Conservation (phyloP, 345 rosid species). For the Eucalyptus rudis region DNA sequence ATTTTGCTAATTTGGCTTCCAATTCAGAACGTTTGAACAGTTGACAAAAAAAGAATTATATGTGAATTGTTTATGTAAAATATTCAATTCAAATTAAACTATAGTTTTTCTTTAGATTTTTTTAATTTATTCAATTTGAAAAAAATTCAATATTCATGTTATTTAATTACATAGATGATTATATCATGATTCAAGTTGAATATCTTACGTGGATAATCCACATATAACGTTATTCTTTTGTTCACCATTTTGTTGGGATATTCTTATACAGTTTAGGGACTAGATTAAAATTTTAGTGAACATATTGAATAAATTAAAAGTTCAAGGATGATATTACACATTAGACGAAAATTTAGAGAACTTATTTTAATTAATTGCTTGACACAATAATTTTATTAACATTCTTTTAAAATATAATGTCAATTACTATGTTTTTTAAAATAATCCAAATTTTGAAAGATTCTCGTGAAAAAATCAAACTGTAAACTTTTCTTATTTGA, state of each 20-base stretch:
- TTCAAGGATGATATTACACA: fast-evolving
- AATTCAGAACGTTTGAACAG: fast-evolving
- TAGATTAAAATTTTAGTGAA: too few relatives aligned
- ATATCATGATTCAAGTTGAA: not conserved
- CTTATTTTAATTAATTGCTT: not conserved
- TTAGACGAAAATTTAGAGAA: not conserved
- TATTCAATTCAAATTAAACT: too few relatives aligned
- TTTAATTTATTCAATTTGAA: too few relatives aligned
- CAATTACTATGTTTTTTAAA: not conserved
- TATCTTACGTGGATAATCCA: not conserved
- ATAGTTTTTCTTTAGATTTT: too few relatives aligned
- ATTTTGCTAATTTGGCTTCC: not conserved
- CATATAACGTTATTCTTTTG: fast-evolving
- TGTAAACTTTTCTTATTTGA: not conserved
- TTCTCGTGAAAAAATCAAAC: not conserved
- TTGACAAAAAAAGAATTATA: not conserved
- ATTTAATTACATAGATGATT: not conserved
- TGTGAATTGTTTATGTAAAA: not conserved
- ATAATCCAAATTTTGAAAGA: not conserved
- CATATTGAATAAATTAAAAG: too few relatives aligned
- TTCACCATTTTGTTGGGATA: not conserved
- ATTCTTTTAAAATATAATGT: not conserved
- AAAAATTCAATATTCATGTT: too few relatives aligned
- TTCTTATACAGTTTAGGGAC: not conserved
- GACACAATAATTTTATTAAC: not conserved